phyloP scores from a whole-genome alignment of 1,284 basidiomycete genomes.

The Schizophyllum commune region DNA sequence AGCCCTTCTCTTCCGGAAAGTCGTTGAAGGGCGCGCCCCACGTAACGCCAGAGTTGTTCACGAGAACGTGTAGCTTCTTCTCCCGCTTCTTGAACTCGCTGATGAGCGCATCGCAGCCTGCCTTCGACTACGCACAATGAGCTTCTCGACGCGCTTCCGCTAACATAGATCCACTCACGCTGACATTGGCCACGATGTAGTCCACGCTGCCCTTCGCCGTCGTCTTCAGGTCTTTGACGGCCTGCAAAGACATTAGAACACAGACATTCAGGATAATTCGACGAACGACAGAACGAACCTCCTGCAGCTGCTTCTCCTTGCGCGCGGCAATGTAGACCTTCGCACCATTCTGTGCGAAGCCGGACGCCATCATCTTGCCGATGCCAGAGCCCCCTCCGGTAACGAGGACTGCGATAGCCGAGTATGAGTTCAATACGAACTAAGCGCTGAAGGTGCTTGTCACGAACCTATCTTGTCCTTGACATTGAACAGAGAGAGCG shows the following conservation, averaged over 20 bases:
- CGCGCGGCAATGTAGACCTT: constrained; percentile 83
- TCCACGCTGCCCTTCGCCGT: constrained; percentile 51
- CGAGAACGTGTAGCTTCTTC: constrained; percentile 65
- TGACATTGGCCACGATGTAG: constrained; percentile 69
- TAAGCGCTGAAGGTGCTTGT: neutral
- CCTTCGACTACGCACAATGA: constrained; percentile 49
- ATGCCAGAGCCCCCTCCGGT: constrained; percentile 78
- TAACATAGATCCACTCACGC: constrained; percentile 33
- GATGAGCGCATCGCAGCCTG: constrained; percentile 73
- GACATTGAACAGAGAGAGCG: constrained; percentile 62
- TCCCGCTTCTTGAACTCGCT: constrained; percentile 63
- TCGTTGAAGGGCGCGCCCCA: constrained; percentile 74
- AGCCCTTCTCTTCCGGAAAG: constrained; percentile 75
- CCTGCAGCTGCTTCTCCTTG: constrained; percentile 70
- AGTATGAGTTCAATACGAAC: constrained; percentile 3
- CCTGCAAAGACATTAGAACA: constrained; percentile 27
- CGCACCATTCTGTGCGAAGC: constrained; percentile 76
- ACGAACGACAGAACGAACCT: constrained; percentile 33
- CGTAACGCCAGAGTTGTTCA: constrained; percentile 76
- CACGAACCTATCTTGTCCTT: constrained; percentile 64
- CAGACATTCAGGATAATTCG: neutral
- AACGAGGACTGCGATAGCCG: constrained; percentile 50
- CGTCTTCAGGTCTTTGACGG: constrained; percentile 51
- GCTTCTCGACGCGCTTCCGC: neutral
- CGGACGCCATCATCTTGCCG: constrained; percentile 75